Conservation (phyloP, 1,139 yeast genomes). For the Kluyveromyces sp. region DNA sequence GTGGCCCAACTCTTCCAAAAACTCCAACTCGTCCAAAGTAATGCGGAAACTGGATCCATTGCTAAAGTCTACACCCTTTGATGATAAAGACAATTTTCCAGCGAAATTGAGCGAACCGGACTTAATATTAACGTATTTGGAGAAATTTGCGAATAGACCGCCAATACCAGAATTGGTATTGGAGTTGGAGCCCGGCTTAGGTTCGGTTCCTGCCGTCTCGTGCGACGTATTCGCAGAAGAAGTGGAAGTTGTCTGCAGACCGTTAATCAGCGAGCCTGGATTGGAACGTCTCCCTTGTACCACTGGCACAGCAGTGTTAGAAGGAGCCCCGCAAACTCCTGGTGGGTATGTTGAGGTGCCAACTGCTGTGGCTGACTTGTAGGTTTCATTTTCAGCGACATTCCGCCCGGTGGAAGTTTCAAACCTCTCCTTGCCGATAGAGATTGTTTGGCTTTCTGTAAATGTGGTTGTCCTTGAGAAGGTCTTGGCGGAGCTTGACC, state of each 20-base stretch:
- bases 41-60: slow-evolving; percentile 84
- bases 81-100: slow-evolving; percentile 86
- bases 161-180: slow-evolving; percentile 16
- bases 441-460: slow-evolving; percentile 21
- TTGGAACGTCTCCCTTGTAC: slow-evolving; percentile 12
- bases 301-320: slow-evolving; percentile 5
- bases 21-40: slow-evolving; percentile 78
- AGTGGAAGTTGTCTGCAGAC: slow-evolving; percentile 27
- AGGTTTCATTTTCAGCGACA: slow-evolving; percentile 22
- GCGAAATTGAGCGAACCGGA: slow-evolving; percentile 88
- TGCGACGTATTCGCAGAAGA: slow-evolving; percentile 19
- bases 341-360: slow-evolving; percentile 25
- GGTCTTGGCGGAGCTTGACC: slow-evolving; percentile 7
- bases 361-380: slow-evolving; percentile 13
- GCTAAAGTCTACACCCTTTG: slow-evolving; percentile 85
- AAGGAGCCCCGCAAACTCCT: slow-evolving; percentile 11
- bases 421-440: slow-evolving; percentile 31
- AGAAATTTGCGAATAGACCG: slow-evolving; percentile 63
- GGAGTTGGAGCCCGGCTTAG: slow-evolving; percentile 9
- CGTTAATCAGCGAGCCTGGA: slow-evolving; percentile 29
- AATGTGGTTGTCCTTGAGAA: slow-evolving; percentile 3
- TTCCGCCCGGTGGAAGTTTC: slow-evolving; percentile 29
- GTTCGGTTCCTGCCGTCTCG: slow-evolving; percentile 25
- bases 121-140: slow-evolving; percentile 82
- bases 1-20: slow-evolving; percentile 78